phyloP scores from a whole-genome alignment of 2,329 filamentous ascomycete genomes.

The Fusarium nisikadoi region DNA sequence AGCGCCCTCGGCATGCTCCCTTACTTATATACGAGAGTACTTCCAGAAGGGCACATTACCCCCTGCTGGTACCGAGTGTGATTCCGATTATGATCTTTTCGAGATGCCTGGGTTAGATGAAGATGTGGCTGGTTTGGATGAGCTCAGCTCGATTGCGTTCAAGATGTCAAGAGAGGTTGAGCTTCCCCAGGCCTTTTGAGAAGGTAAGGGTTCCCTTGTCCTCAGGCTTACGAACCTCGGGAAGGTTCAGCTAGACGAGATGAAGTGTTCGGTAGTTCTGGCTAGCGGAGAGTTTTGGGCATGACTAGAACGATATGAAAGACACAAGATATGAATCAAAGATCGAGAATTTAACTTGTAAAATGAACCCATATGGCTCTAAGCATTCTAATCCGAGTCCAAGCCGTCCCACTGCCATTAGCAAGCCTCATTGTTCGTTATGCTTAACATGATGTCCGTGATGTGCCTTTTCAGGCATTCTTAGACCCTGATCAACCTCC shows the following conservation, averaged over 20 bases:
- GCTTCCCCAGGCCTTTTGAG: conserved; percentile 28
- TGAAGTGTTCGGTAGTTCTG: background rate
- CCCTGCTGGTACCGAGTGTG: conserved; percentile 56
- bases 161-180: conserved; percentile 31
- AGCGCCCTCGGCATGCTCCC: conserved; percentile 57
- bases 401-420: background rate
- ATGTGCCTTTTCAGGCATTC: conserved; percentile 59
- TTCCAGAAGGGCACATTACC: conserved; percentile 61
- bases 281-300: background rate
- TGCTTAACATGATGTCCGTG: conserved; percentile 34
- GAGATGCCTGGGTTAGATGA: conserved; percentile 39
- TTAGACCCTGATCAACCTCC: conserved; percentile 60
- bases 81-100: conserved; percentile 58
- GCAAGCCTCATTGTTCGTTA: background rate
- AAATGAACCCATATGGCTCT: background rate
- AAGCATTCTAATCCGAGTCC: background rate
- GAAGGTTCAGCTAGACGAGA: background rate
- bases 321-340: background rate
- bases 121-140: conserved; percentile 19
- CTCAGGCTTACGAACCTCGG: background rate
- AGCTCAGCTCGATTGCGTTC: conserved; percentile 31
- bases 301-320: background rate
- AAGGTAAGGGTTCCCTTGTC: background rate
- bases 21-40: conserved; percentile 54
- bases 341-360: background rate